Percentiles rank a stretch among this genome's conserved stretches.
phyloP scores from a whole-genome alignment of 139 green algal species.

The Closterium sp. region DNA sequence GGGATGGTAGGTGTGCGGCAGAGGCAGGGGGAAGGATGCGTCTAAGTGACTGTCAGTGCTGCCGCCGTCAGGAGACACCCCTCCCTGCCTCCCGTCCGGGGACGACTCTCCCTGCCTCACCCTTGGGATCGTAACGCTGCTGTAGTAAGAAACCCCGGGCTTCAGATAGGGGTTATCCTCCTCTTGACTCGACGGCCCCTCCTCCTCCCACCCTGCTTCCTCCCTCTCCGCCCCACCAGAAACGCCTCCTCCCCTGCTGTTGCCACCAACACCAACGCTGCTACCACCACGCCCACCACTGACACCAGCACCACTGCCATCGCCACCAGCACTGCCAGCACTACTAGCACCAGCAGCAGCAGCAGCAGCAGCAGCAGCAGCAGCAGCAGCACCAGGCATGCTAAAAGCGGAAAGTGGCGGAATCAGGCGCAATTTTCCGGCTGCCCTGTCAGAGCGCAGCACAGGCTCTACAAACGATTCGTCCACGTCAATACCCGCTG shows the following conservation, averaged over 20 bases:
- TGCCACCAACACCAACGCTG: neutral
- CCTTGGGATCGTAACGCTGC: too few species aligned
- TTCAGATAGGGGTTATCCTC: too few species aligned
- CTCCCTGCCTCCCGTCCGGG: neutral
- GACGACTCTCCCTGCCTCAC: neutral
- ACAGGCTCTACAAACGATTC: neutral
- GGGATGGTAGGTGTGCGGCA: neutral
- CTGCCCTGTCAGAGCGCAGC: neutral
- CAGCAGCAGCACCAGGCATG: neutral
- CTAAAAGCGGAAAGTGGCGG: neutral
- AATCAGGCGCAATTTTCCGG: neutral
- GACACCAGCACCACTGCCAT: neutral
- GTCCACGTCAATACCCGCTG: neutral
- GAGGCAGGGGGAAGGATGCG: neutral
- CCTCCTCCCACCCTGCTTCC: neutral
- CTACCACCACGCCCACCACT: neutral
- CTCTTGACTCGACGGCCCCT: neutral
- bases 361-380: neutral
- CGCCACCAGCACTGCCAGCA: too few species aligned
- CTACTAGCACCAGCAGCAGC: too few species aligned
- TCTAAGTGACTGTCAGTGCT: neutral
- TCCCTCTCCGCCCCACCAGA: too few species aligned
- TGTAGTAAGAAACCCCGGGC: too few species aligned
- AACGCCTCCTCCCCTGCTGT: neutral
- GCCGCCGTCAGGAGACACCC: neutral